Evolutionary conservation across 2,329 filamentous ascomycete species (phyloP).

Genomic region (Knoxdaviesia capensis): DNA sequence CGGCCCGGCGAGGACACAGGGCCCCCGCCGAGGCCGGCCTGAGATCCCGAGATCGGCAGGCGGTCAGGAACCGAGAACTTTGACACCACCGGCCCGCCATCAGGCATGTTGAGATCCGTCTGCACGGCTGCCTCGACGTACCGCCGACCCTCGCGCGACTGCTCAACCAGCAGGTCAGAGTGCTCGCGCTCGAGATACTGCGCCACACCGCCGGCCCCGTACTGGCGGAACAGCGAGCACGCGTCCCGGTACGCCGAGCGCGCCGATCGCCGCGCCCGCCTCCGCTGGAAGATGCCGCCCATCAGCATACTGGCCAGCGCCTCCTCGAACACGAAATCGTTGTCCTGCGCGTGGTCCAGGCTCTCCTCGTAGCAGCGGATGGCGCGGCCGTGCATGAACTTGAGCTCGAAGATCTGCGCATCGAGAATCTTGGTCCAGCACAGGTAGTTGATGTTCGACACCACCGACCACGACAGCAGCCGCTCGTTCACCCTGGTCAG

Average conservation of each 20-base stretch:
- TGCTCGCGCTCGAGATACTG: slow-evolving; percentile 48
- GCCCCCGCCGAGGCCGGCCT: no score
- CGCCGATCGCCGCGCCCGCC: slow-evolving; percentile 45
- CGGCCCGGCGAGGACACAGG: no score
- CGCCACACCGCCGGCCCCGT: slow-evolving; percentile 50
- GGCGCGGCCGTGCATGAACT: slow-evolving; percentile 32
- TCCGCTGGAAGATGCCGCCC: slow-evolving; percentile 48
- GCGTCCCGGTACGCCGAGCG: slow-evolving; percentile 48
- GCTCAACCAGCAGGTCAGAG: slow-evolving; percentile 43
- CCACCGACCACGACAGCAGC: slow-evolving; percentile 33
- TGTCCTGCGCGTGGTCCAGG: slow-evolving; percentile 49
- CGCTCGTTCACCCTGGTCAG: slow-evolving; percentile 34
- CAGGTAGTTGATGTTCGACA: slow-evolving; percentile 52
- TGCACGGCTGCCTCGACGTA: slow-evolving; percentile 46
- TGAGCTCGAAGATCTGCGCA: slow-evolving; percentile 47
- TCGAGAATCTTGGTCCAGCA: slow-evolving; percentile 48
- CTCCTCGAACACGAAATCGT: slow-evolving; percentile 50
- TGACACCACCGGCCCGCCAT: no score
- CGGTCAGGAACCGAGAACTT: no score
- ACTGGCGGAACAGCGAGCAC: slow-evolving; percentile 44
- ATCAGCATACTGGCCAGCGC: slow-evolving; percentile 56
- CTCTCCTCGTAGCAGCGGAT: slow-evolving; percentile 48
- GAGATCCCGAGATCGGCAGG: no score
- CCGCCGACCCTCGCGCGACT: slow-evolving; percentile 30
- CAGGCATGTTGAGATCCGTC: slow-evolving; percentile 34